These are phyloP conservation scores for Postia placenta DNA, from an alignment of 768 basidiomycete species.

Conservation along the genomic window DNA sequence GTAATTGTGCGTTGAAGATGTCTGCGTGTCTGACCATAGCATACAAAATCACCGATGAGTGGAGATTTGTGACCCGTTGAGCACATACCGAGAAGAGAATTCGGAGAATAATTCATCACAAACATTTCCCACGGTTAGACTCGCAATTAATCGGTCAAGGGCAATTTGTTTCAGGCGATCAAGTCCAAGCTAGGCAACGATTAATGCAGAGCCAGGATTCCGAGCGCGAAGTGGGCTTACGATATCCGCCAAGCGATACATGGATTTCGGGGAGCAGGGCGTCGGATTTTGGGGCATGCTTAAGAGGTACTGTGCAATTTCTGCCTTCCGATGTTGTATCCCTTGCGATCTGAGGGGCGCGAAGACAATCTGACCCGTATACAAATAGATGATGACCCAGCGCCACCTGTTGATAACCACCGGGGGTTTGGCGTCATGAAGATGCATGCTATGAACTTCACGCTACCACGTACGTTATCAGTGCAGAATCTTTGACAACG, in stretches of 20 bases:
- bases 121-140: constrained; percentile 3
- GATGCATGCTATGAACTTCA: too few species aligned
- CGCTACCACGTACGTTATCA: not conserved
- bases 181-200: constrained; percentile 7
- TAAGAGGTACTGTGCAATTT: not conserved
- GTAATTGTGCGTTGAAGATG: not conserved
- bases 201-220: not conserved
- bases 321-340: not conserved
- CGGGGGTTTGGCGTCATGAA: too few species aligned
- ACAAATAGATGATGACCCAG: constrained; percentile 1
- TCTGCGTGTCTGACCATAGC: not conserved
- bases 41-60: not conserved
- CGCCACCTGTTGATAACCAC: not conserved
- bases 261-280: constrained; percentile 4
- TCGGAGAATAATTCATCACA: constrained; percentile 5
- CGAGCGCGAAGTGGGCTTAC: not conserved
- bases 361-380: constrained; percentile 1
- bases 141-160: too few species aligned
- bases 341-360: constrained; percentile 5
- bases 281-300: not conserved
- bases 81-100: constrained; percentile 5
- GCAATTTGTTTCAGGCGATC: constrained; percentile 3
- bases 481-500: not conserved
- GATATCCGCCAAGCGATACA: constrained; percentile 3
- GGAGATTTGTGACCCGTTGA: not conserved